Evolutionary conservation across 2,329 filamentous ascomycete genomes (phyloP).

Genomic region (Beauveria rudraprayagi): DNA sequence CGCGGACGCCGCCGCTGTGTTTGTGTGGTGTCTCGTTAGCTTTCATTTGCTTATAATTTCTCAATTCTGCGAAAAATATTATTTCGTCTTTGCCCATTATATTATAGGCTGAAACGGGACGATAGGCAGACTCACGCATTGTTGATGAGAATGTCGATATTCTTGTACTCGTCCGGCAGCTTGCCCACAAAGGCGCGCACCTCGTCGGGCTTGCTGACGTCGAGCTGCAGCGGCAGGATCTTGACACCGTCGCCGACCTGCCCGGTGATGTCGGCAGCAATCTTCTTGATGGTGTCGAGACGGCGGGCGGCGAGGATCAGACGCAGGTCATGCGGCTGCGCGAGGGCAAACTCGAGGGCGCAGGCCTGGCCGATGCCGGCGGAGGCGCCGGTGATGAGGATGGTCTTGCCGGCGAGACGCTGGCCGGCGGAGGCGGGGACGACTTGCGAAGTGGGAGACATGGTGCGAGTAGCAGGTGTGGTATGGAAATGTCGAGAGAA

Average conservation of each 20-base stretch:
- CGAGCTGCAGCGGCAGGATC: conserved; percentile 74
- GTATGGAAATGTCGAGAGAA: background rate
- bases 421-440: conserved; percentile 58
- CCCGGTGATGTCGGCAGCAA: conserved; percentile 67
- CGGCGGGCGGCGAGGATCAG: conserved; percentile 85
- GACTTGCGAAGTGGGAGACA: conserved; percentile 31
- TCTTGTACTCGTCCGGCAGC: conserved; percentile 73
- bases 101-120: no score
- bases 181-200: conserved; percentile 63
- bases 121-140: conserved; percentile 62
- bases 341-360: conserved; percentile 89
- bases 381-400: conserved; percentile 85
- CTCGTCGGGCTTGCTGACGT: conserved; percentile 74
- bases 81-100: no score
- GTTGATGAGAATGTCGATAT: conserved; percentile 86
- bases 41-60: background rate
- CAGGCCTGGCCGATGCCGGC: conserved; percentile 80
- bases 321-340: conserved; percentile 68
- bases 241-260: conserved; percentile 75
- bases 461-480: conserved; percentile 2
- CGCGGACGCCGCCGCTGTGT: conserved; percentile 74
- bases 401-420: conserved; percentile 86
- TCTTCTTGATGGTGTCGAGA: conserved; percentile 65
- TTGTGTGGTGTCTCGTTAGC: conserved; percentile 9
- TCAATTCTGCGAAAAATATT: background rate